Evolutionary conservation across 495 filamentous ascomycete genomes (phyloP).

Genomic region (Trichoderma erinaceum): DNA sequence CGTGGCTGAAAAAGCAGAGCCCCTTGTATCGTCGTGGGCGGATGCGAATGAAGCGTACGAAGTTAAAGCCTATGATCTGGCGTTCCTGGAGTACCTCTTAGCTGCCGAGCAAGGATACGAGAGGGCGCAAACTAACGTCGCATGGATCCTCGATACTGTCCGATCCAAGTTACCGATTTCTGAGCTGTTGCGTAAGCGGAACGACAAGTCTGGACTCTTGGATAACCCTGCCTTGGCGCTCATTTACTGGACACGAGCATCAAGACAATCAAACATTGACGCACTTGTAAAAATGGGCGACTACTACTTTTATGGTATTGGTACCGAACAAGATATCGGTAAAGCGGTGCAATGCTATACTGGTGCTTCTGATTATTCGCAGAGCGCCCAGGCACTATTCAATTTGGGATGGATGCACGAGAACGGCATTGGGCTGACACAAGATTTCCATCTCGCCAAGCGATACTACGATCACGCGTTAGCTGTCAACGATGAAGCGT

Average conservation of each 20-base stretch:
- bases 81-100: slow-evolving; percentile 79
- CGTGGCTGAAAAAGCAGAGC: slow-evolving; percentile 84
- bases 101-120: slow-evolving; percentile 97
- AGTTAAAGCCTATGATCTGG: slow-evolving; percentile 76
- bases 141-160: slow-evolving; percentile 79
- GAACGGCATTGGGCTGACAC: slow-evolving; percentile 85
- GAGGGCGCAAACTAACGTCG: slow-evolving; percentile 86
- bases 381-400: slow-evolving; percentile 92
- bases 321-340: slow-evolving; percentile 64
- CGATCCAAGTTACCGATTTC: slow-evolving; percentile 46
- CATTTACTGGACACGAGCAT: slow-evolving; percentile 93
- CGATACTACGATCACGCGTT: slow-evolving; percentile 89
- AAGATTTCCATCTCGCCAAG: slow-evolving; percentile 97
- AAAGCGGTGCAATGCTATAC: slow-evolving; percentile 92
- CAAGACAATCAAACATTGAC: slow-evolving; percentile 89
- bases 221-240: slow-evolving; percentile 72
- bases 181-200: slow-evolving; percentile 30
- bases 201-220: slow-evolving; percentile 46
- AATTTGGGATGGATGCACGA: slow-evolving; percentile 99
- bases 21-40: slow-evolving; percentile 72
- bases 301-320: slow-evolving; percentile 81
- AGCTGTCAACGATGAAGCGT: slow-evolving; percentile 86
- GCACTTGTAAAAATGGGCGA: slow-evolving; percentile 97
- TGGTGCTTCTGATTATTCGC: slow-evolving; percentile 80
- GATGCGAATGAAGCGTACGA: slow-evolving; percentile 85